Evolutionary conservation across 2,329 filamentous ascomycete genomes (phyloP), one percentile per base, ranked within the genome.

Genomic region (Fusarium nanum): DNA sequence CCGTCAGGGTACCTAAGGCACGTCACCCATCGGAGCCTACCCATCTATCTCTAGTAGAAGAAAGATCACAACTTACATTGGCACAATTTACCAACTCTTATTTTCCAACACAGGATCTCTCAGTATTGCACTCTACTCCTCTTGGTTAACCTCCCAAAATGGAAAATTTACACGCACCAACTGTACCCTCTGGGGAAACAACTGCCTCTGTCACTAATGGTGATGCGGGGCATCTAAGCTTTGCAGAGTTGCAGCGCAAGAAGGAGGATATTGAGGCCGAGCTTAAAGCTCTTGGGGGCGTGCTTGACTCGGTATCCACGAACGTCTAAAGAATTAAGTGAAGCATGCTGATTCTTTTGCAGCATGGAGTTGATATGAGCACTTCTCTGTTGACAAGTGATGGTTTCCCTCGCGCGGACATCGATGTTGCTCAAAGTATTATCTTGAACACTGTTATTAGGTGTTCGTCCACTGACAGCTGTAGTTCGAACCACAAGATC

Each of bases 331-430:
- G 7, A 25, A 13, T 14, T 4, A 34, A 16, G 9, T 48, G 18
- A 18, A 16, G 45, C 13, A 23, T 57, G 28, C 76, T 80, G 47
- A 80, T 56, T 12, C 16, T 42, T 9, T 13, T 16, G 12, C 75
- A 98, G 94, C 95, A 98, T 84, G 90, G 92, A 46, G 95, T 97
- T 56, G 91, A 92, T 75, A 99, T 99, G 96, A 91, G 91, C 75
- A 98, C 96, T 10, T 86, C 89, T 61, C 88, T 99, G 41, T 89
- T 93, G 25, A 98, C 95, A 16, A 88, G 90, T 66, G 96, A 98
- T 81, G 96, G 96, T 49, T 99, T 93, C 78, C 96, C 96, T 32
- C 89, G 96, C 77, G 91, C 93, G 75, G 96, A 99, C 80, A 91
- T 99, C 70, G 96, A 99, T 79, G 92, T 99, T 68, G 92, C 96